phyloP scores from a whole-genome alignment of 2,329 filamentous ascomycete genomes.

The Phaeosphaeriaceae sp. region DNA sequence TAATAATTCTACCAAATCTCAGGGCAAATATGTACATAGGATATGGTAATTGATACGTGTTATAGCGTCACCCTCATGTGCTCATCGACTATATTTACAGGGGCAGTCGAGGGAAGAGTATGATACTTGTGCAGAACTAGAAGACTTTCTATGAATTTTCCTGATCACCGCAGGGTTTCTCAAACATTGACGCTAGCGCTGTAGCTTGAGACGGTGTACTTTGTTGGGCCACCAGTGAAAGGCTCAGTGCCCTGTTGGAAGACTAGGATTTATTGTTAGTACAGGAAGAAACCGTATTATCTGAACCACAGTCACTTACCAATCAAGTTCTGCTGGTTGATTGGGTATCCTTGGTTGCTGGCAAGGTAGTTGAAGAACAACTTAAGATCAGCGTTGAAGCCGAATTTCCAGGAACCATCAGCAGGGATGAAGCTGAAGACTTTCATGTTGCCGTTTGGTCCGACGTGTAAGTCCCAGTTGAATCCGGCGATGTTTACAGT shows the following conservation, averaged over 20 bases:
- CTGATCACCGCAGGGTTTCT: no score
- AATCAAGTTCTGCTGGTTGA: constrained; percentile 26
- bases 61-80: no score
- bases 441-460: constrained; percentile 63
- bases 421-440: constrained; percentile 65
- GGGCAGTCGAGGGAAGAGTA: no score
- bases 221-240: constrained; percentile 30
- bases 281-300: neutral
- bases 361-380: constrained; percentile 65
- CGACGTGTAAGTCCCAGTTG: constrained; percentile 63
- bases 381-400: constrained; percentile 63
- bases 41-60: no score
- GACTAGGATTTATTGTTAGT: constrained; percentile 13
- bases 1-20: no score
- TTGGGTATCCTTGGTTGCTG: constrained; percentile 52
- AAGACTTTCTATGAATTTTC: no score
- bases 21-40: no score
- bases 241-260: constrained; percentile 33
- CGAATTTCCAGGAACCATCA: constrained; percentile 44
- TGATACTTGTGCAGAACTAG: no score
- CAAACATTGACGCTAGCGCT: neutral
- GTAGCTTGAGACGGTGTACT: constrained; percentile 19
- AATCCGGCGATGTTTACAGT: constrained; percentile 56
- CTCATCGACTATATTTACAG: no score
- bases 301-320: constrained; percentile 16